These are phyloP conservation scores for Triticum dicoccoides DNA, from an alignment of 176 grass and related monocot species.

Conservation along the genomic window DNA sequence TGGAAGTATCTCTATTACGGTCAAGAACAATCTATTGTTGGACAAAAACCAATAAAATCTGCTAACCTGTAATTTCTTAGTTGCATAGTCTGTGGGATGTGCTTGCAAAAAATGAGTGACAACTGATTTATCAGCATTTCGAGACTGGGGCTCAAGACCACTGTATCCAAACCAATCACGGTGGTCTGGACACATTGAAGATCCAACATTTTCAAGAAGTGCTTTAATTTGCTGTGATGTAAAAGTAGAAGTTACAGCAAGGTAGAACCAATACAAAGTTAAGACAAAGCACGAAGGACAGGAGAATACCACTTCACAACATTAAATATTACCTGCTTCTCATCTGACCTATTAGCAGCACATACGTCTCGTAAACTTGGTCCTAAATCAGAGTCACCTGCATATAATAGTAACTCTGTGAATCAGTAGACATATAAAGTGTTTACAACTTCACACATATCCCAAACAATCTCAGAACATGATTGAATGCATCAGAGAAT, in stretches of 20 bases:
- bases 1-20: neutral
- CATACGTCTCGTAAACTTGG: slow-evolving; percentile 86
- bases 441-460: slow-evolving; percentile 6
- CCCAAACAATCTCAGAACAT: neutral
- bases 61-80: slow-evolving; percentile 89
- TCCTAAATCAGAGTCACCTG: slow-evolving; percentile 68
- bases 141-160: slow-evolving; percentile 55
- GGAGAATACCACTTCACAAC: slow-evolving; percentile 19
- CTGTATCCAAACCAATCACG: slow-evolving; percentile 82
- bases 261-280: slow-evolving; percentile 2
- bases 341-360: slow-evolving; percentile 88
- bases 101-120: slow-evolving; percentile 83
- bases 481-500: slow-evolving; percentile 17
- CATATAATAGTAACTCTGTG: slow-evolving; percentile 9
- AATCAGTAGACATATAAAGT: slow-evolving; percentile 23
- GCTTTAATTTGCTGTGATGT: slow-evolving; percentile 86
- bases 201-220: slow-evolving; percentile 82
- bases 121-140: slow-evolving; percentile 67
- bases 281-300: slow-evolving; percentile 16
- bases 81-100: slow-evolving; percentile 87
- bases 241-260: slow-evolving; percentile 21
- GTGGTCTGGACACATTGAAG: slow-evolving; percentile 88
- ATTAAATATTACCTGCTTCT: slow-evolving; percentile 74
- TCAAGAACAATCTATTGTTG: slow-evolving; percentile 8
- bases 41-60: slow-evolving; percentile 1